A percentile compares a stretch with the other conserved stretches of the same genome.
Conservation (phyloP, 1,284 basidiomycete genomes). For the Peniophora sp. region DNA sequence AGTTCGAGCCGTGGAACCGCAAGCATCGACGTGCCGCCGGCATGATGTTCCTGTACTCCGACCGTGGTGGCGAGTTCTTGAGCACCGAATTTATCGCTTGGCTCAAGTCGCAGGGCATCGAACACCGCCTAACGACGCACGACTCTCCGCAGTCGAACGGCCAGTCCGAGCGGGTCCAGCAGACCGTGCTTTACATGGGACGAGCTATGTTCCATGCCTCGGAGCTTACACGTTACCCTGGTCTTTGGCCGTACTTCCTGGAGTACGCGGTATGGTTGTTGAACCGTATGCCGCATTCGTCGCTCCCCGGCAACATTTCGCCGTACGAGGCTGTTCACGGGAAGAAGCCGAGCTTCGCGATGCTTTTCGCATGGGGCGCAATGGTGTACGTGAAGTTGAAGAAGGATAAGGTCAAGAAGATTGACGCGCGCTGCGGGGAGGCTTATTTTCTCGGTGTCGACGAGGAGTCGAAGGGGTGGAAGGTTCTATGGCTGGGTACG, state of each 20-base stretch:
- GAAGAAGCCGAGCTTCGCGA: conserved; percentile 14
- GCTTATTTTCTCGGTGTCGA: neutral
- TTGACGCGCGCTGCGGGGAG: neutral
- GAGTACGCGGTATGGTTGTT: conserved; percentile 22
- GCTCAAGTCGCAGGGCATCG: conserved; percentile 1
- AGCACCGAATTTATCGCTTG: conserved; percentile 1
- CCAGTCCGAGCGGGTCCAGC: conserved; percentile 26
- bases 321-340: conserved; percentile 17
- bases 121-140: conserved; percentile 3
- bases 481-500: neutral
- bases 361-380: conserved; percentile 9
- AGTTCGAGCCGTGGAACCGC: neutral
- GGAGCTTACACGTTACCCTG: conserved; percentile 22
- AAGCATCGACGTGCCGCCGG: neutral
- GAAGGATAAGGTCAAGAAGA: neutral
- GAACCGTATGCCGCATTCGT: conserved; percentile 17
- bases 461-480: neutral
- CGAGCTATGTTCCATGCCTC: conserved; percentile 12
- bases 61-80: conserved; percentile 6
- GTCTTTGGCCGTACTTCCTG: conserved; percentile 25
- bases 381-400: conserved; percentile 4
- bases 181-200: conserved; percentile 13
- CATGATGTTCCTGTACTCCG: conserved; percentile 2
- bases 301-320: conserved; percentile 13
- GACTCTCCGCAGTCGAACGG: conserved; percentile 17